Evolutionary conservation across 2,329 filamentous ascomycete species (phyloP).

Genomic region (Ceratocystis lukuohia): DNA sequence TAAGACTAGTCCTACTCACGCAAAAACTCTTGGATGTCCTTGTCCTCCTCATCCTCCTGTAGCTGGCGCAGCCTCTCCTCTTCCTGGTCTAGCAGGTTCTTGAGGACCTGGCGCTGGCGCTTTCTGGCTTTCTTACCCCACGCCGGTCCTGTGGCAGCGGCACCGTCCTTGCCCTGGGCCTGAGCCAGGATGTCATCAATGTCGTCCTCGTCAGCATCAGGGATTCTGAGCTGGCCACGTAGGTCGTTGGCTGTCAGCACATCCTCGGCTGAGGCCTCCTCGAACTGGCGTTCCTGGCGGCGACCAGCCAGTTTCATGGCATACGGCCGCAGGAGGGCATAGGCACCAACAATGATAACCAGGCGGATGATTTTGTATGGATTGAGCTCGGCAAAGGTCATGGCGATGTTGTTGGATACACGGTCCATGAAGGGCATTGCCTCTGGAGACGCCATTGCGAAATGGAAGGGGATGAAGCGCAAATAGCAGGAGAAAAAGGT

Average conservation of each 20-base stretch:
- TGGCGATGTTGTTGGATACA: conserved; percentile 33
- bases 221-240: conserved; percentile 41
- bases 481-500: no score
- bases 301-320: conserved; percentile 53
- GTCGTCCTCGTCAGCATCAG: conserved; percentile 39
- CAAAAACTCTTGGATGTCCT: conserved; percentile 62
- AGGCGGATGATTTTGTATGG: conserved; percentile 51
- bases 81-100: conserved; percentile 49
- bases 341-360: conserved; percentile 57
- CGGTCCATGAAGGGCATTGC: conserved; percentile 17
- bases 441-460: conserved; percentile 13
- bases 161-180: conserved; percentile 7
- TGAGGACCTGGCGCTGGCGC: conserved; percentile 36
- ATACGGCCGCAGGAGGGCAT: conserved; percentile 61
- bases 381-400: conserved; percentile 38
- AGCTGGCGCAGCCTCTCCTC: conserved; percentile 44
- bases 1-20: conserved; percentile 21
- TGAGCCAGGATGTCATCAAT: conserved; percentile 11
- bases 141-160: conserved; percentile 12
- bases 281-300: conserved; percentile 49
- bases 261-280: conserved; percentile 42
- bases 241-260: conserved; percentile 53
- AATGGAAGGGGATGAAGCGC: neutral
- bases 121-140: conserved; percentile 21
- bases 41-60: conserved; percentile 53